Percentiles rank a stretch among this genome's conserved stretches.
phyloP scores from a whole-genome alignment of 352 stramenopile species.

The Plasmopara halstedii region DNA sequence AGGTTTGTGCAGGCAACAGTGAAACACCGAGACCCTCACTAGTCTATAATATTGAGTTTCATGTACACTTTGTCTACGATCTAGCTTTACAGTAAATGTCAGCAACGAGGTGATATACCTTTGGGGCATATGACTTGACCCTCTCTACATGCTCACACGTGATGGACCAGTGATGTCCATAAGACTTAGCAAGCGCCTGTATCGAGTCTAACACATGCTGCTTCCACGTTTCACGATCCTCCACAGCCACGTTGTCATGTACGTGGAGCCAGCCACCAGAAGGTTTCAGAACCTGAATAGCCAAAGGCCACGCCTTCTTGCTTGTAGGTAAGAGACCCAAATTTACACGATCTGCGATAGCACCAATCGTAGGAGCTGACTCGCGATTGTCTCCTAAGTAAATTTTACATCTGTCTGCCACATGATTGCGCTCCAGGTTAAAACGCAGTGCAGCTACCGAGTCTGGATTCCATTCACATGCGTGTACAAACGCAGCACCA shows the following conservation, averaged over 20 bases:
- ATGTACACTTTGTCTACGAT: not conserved
- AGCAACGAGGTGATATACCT: constrained; percentile 85
- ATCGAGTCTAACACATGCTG: constrained; percentile 52
- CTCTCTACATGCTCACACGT: constrained; percentile 81
- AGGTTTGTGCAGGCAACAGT: no score
- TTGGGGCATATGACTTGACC: constrained; percentile 90
- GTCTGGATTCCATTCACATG: constrained; percentile 95
- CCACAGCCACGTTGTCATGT: constrained; percentile 90
- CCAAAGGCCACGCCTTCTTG: constrained; percentile 90
- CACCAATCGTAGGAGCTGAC: constrained; percentile 54
- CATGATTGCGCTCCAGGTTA: constrained; percentile 90
- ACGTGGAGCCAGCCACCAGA: constrained; percentile 92
- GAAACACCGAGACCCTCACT: no score
- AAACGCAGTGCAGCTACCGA: constrained; percentile 84
- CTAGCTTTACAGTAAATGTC: constrained; percentile 56
- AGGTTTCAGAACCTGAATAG: constrained; percentile 86
- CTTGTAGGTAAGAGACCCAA: constrained; percentile 92
- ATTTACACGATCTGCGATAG: constrained; percentile 90
- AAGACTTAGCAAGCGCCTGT: constrained; percentile 29
- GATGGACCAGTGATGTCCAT: constrained; percentile 60
- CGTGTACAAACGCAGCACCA: constrained; percentile 83
- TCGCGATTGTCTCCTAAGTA: constrained; percentile 89
- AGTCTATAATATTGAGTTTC: no score
- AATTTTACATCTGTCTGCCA: constrained; percentile 67
- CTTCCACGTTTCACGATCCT: constrained; percentile 78